phyloP scores from a whole-genome alignment of 495 filamentous ascomycete species.

The Penicillium pancosmium region DNA sequence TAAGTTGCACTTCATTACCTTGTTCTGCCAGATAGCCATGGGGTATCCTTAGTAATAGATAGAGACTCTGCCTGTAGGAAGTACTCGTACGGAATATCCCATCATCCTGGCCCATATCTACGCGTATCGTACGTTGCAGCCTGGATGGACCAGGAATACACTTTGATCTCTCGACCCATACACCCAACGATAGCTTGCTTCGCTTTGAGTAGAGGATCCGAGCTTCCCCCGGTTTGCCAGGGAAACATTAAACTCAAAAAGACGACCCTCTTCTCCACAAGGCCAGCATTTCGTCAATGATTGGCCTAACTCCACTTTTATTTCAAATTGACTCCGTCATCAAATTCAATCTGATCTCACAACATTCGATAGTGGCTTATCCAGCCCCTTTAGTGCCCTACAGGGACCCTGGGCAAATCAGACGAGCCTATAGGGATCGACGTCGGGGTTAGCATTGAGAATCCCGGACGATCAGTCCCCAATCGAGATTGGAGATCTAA shows the following conservation, averaged over 20 bases:
- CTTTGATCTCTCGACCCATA: neutral
- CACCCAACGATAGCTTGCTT: too few species aligned
- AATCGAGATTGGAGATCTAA: slow-evolving; percentile 21
- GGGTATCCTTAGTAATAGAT: too few species aligned
- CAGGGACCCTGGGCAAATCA: slow-evolving; percentile 1
- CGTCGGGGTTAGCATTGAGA: neutral
- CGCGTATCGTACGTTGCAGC: too few species aligned
- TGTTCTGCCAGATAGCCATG: too few species aligned
- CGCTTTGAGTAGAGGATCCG: too few species aligned
- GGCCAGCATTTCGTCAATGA: neutral
- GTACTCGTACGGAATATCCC: too few species aligned
- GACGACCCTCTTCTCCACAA: neutral
- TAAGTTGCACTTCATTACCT: too few species aligned
- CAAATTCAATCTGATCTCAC: slow-evolving; percentile 14
- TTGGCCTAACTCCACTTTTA: neutral
- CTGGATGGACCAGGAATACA: neutral
- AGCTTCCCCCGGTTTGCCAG: neutral
- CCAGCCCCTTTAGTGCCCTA: neutral
- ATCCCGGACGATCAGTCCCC: slow-evolving; percentile 18
- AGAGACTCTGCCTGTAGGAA: too few species aligned
- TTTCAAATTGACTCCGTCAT: neutral
- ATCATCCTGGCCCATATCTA: too few species aligned
- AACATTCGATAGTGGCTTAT: slow-evolving; percentile 5
- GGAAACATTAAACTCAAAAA: slow-evolving; percentile 6
- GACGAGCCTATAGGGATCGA: slow-evolving; percentile 25